phyloP scores from a whole-genome alignment of 768 basidiomycete species.

The Trametes cubensis region DNA sequence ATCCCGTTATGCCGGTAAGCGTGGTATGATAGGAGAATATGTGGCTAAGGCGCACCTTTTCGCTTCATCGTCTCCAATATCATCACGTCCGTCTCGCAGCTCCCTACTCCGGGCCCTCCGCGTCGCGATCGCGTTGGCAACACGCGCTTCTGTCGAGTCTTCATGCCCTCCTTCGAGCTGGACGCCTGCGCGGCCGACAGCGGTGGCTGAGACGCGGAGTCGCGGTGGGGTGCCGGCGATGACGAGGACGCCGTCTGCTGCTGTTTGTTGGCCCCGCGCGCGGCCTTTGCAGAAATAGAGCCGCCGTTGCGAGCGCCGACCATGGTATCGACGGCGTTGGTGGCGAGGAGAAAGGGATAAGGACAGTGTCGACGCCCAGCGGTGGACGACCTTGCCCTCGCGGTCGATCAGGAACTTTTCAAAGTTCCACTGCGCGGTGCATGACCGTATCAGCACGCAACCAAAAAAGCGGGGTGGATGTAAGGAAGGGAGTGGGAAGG shows the following conservation, averaged over 20 bases:
- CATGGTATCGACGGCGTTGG: constrained; percentile 3
- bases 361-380: constrained; percentile 62
- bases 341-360: not conserved
- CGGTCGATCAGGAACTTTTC: constrained; percentile 86
- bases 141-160: constrained; percentile 70
- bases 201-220: constrained; percentile 1
- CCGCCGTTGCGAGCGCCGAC: constrained; percentile 13
- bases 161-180: constrained; percentile 19
- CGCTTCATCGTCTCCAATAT: constrained; percentile 80
- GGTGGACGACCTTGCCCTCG: constrained; percentile 72
- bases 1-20: constrained; percentile 1
- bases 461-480: not conserved
- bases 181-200: constrained; percentile 12
- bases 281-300: not conserved
- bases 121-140: constrained; percentile 80
- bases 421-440: constrained; percentile 76
- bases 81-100: constrained; percentile 77
- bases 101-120: constrained; percentile 80
- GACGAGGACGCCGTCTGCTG: constrained; percentile 21
- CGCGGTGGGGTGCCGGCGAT: constrained; percentile 9
- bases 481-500: not conserved
- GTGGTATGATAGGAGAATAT: not conserved
- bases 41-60: constrained; percentile 51
- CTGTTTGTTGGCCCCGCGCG: constrained; percentile 15
- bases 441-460: not conserved